Evolutionary conservation across 495 filamentous ascomycete genomes (phyloP), one percentile per base, ranked within the genome.

Genomic region (Letharia lupina): DNA sequence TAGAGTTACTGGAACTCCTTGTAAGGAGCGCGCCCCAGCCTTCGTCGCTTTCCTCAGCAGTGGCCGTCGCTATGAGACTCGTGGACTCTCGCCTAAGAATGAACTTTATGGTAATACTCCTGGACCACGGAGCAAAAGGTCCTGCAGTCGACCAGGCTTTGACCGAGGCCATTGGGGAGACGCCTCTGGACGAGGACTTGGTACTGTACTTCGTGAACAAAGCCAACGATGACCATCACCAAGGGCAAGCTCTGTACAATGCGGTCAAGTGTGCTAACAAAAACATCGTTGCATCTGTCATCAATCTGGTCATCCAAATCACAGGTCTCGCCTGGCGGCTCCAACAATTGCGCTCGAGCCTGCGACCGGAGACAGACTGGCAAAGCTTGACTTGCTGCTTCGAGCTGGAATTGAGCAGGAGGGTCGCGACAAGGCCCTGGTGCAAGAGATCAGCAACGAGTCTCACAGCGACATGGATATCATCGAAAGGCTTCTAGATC

Each of bases 1-100:
- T 66, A 23, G 67, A 69, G 6, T 40, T 69, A 48, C 64, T 69
- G 35, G 58, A 69, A 28, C 47, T 69, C 28, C 54, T 69, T 1
- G 50, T 67, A 4, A 59, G 44, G 33, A 48, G 44, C 31, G 33
- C 45, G 41, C 35, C 52, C 16, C 35, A 54, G 20, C 57, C 56
- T 15, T 57, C 67, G 23, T 69, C 60, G 1, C 50, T 69, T 44
- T 35, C 64, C 62, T 44, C 67, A 16, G 67, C 67, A 37, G 50
- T 69, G 35, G 60, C 64, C 7, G 48, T 45, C 42, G 50, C 40
- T 41, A 59, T 66, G 60, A 59, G 54, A 58, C 33, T 62, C 59
- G n/a, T 15, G 31, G 45, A 59, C 13, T 18, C 45, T 28, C 18
- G 8, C 10, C 31, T 40, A 3, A 58, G 64, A 47, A 58, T 44